Base-by-base conservation (phyloP, 345 rosid genomes). In the Eucalyptus brandiana region DNA sequence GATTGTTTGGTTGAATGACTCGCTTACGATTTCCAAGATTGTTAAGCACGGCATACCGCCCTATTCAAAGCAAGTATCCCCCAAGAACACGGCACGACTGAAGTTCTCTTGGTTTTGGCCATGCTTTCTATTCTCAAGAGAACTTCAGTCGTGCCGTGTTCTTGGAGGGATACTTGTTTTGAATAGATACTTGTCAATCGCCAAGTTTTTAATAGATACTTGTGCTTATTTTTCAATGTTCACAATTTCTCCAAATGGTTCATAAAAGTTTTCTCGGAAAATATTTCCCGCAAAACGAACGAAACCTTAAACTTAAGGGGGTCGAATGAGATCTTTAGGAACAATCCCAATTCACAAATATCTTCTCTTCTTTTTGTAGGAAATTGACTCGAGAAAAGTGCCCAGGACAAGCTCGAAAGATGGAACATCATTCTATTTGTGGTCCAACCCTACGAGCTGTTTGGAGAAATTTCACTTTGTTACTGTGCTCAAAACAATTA, bases 201-300 rank as follows among this genome's bases (percentile, higher is more conserved):
- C 58, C 58, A 53, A 53, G 58, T 53, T 53, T 53, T 21, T 53
- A 53, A 18, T 53, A 53, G 56, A 53, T 19, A 53, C 24, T 7
- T 53, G 56, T 19, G 2, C 56, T 53, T 19, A 53, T 53, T 19
- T 53, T 53, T 5, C 10, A 53, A 21, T 53, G 2, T 53, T 8
- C 26, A 53, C 58, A 53, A 19, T 53, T 53, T 53, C 58, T 53
- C 58, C 24, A 21, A 19, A 53, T 53, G 58, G 2, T 53, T 53
- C 58, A 4, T 2, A 21, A 21, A 19, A 0, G 58, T 53, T 53
- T 53, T 53, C 26, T 53, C 10, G 0, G 26, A 53, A 53, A 19
- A 21, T 8, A 3, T 21, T 53, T 53, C 1, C 10, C 58, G 1
- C 5, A 1, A 53, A 53, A 53, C 1, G 5, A 53, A 21, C 5